phyloP scores from a whole-genome alignment of 495 filamentous ascomycete genomes.

The Xylaria nigripes region DNA sequence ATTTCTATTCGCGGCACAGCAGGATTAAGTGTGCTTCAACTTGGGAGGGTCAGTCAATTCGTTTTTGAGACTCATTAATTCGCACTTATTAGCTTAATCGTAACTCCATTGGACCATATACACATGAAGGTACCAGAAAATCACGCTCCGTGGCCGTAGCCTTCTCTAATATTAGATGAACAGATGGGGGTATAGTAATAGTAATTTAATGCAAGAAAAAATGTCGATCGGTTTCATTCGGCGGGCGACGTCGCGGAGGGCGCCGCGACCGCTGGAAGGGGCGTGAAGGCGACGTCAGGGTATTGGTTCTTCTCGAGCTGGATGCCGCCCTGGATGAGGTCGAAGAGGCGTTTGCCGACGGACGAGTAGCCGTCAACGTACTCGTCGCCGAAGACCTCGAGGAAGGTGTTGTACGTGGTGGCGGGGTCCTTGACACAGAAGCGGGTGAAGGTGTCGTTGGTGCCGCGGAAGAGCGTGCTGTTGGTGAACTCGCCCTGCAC shows the following conservation, averaged over 20 bases:
- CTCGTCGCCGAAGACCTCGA: slow-evolving; percentile 5
- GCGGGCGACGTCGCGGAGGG: background rate
- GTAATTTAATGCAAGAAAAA: too few species aligned
- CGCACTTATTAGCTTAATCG: too few species aligned
- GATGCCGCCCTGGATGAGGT: slow-evolving; percentile 13
- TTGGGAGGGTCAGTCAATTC: too few species aligned
- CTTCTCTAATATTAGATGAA: too few species aligned
- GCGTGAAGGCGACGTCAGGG: slow-evolving; percentile 6
- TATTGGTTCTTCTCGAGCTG: slow-evolving; percentile 7
- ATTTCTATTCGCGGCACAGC: too few species aligned
- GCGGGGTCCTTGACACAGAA: slow-evolving; percentile 19
- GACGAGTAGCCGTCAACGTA: slow-evolving; percentile 5
- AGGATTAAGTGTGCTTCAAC: too few species aligned
- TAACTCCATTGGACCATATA: too few species aligned
- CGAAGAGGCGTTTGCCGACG: slow-evolving; percentile 5
- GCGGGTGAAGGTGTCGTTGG: slow-evolving; percentile 23
- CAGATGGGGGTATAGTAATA: too few species aligned
- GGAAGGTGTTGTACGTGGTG: slow-evolving; percentile 14
- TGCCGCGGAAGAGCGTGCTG: slow-evolving; percentile 21
- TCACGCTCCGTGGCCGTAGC: too few species aligned
- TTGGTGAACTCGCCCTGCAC: slow-evolving; percentile 33
- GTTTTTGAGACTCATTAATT: too few species aligned
- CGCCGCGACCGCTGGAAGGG: slow-evolving; percentile 1
- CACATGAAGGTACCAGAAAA: too few species aligned
- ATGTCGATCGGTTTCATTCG: background rate